phyloP scores from a whole-genome alignment of 345 rosid species.

The Gossypium arboreum region DNA sequence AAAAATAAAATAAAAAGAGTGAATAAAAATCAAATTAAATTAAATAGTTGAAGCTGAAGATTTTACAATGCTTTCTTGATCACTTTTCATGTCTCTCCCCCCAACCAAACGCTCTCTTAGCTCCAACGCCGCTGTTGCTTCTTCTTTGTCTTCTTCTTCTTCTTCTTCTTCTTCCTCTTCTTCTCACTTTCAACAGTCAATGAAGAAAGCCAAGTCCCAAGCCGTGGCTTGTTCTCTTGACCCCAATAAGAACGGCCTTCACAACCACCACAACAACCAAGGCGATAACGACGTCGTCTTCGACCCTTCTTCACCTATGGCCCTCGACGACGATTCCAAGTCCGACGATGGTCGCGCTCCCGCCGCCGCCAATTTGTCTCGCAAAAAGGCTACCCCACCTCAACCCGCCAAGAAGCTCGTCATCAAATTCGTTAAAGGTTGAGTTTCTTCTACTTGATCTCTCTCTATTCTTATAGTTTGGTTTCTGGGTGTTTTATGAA shows the following conservation, averaged over 20 bases:
- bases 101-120: constrained; percentile 57
- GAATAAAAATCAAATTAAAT: neutral
- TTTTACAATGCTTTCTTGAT: constrained; percentile 19
- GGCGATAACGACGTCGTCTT: constrained; percentile 37
- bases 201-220: constrained; percentile 79
- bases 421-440: constrained; percentile 84
- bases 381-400: constrained; percentile 65
- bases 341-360: constrained; percentile 18
- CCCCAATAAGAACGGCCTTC: constrained; percentile 43
- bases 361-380: constrained; percentile 61
- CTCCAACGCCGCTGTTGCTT: neutral
- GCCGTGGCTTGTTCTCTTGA: constrained; percentile 46
- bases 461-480: neutral
- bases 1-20: neutral
- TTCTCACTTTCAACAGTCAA: constrained; percentile 23
- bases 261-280: neutral
- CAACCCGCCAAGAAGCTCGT: constrained; percentile 73
- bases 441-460: neutral
- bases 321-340: constrained; percentile 52
- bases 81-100: constrained; percentile 56
- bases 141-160: neutral
- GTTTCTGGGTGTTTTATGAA: neutral
- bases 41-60: neutral
- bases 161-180: neutral
- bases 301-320: constrained; percentile 47